Base-by-base conservation (phyloP, 1,284 basidiomycete species). In the Naganishia sp. region DNA sequence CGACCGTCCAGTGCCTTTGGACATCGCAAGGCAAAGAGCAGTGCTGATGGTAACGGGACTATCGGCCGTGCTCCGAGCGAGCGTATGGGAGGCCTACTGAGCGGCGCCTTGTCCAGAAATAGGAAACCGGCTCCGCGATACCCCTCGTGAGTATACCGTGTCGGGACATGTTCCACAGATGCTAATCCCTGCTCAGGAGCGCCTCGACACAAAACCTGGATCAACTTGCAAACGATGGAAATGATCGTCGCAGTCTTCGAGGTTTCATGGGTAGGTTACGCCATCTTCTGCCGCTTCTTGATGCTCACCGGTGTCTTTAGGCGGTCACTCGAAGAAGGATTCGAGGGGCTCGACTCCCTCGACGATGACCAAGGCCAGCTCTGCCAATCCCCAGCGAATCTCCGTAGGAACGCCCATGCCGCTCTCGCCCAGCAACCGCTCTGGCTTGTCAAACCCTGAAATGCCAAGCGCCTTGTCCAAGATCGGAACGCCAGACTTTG, bases 401-500 rank as follows among this genome's bases (percentile, higher is more conserved):
- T 76, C 74, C 9, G 69, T 70, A 47, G 68, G 69, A 41, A 66
- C 57, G 13, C 65, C 65, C 23, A 60, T 46, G 46, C 60, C 66
- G 5, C 35, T 57, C 5, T 58, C 52, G 1, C 62, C 47, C 42
- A 54, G n/a, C 58, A 43, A 46, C 28, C 55, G 45, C 11, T 35
- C 58, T 65, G 68, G 55, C 65, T 64, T 60, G 50, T 53, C 64
- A 31, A 61, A 68, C 35, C 43, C 68, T 39, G 67, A 53, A 49
- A 68, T 68, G 0, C 64, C 65, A 13, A 51, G 77, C 15, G 89
- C 94, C 45, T 77, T 95, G 55, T 87, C 90, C 68, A 90, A 94
- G 79, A 94, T 97, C 70, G 93, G 94, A 17, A 85, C 85, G 47
- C 87, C 92, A 17, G 94, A 97, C 80, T 87, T 90, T 76, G 82